Evolutionary conservation across 2,329 filamentous ascomycete genomes (phyloP).

Genomic region (Dactylellina cionopaga): DNA sequence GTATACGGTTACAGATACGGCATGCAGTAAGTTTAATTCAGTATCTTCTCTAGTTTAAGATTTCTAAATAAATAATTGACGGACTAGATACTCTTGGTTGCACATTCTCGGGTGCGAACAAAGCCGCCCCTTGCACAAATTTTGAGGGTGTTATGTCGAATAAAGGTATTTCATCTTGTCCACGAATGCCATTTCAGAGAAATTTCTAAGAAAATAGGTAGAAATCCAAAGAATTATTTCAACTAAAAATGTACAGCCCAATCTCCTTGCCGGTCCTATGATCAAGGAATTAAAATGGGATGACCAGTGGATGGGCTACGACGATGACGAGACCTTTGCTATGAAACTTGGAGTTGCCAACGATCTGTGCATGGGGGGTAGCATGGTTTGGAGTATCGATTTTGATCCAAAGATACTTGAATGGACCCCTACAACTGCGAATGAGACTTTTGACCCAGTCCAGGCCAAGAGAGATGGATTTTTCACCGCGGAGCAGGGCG

Average conservation of each 20-base stretch:
- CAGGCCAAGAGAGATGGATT: no score
- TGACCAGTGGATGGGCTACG: slow-evolving; percentile 62
- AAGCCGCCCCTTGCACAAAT: slow-evolving; percentile 58
- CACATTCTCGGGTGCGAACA: slow-evolving; percentile 57
- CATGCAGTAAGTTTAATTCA: neutral
- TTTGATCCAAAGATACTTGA: no score
- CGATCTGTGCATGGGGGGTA: slow-evolving; percentile 57
- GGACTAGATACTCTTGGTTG: slow-evolving; percentile 23
- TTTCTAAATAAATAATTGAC: no score
- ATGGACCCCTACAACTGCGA: no score
- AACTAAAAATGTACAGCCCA: slow-evolving; percentile 52
- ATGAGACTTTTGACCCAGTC: no score
- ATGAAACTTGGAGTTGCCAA: slow-evolving; percentile 56
- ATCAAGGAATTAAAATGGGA: slow-evolving; percentile 59
- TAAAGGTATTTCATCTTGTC: slow-evolving; percentile 58
- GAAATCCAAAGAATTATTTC: slow-evolving; percentile 36
- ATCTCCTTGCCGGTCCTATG: slow-evolving; percentile 55
- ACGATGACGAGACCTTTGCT: slow-evolving; percentile 57
- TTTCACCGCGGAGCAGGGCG: no score
- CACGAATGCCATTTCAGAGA: slow-evolving; percentile 59
- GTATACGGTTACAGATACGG: slow-evolving; percentile 11
- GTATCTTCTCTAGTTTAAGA: neutral
- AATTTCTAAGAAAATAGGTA: slow-evolving; percentile 60
- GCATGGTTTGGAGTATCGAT: slow-evolving; percentile 58
- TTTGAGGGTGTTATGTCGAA: slow-evolving; percentile 54